Conservation (phyloP, 495 filamentous ascomycete species). For the Penicillium canescens region DNA sequence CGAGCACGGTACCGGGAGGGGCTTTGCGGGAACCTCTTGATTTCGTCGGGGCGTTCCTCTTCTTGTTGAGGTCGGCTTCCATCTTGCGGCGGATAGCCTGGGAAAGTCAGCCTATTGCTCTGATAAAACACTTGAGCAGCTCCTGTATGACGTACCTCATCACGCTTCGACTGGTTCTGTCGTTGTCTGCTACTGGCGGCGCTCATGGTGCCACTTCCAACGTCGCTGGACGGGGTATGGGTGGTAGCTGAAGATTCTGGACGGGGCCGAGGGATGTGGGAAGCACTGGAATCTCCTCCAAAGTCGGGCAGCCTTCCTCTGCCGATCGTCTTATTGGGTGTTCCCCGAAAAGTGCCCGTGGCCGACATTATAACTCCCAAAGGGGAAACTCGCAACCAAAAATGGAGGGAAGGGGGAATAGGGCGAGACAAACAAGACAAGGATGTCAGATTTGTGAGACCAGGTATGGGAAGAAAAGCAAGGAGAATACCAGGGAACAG, state of each 20-base stretch:
- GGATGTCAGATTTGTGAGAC: slow-evolving; percentile 17
- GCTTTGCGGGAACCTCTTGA: slow-evolving; percentile 87
- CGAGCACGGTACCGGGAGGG: slow-evolving; percentile 91
- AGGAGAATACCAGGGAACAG: slow-evolving; percentile 15
- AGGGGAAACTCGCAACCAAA: slow-evolving; percentile 22
- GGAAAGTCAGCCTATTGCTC: slow-evolving; percentile 3
- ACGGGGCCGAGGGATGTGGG: slow-evolving; percentile 82
- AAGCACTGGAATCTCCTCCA: slow-evolving; percentile 61
- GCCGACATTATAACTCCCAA: slow-evolving; percentile 54
- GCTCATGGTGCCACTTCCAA: slow-evolving; percentile 59
- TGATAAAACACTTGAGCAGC: background rate
- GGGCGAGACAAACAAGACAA: slow-evolving; percentile 18
- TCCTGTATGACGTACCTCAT: slow-evolving; percentile 73
- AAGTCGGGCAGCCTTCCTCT: slow-evolving; percentile 70
- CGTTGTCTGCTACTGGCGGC: slow-evolving; percentile 78
- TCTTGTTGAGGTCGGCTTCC: slow-evolving; percentile 97
- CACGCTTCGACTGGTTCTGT: slow-evolving; percentile 92
- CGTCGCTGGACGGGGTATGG: slow-evolving; percentile 59
- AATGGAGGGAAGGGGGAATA: slow-evolving; percentile 9
- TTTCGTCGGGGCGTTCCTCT: slow-evolving; percentile 75
- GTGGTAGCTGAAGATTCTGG: slow-evolving; percentile 59
- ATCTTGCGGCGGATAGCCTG: slow-evolving; percentile 96
- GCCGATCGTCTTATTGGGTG: slow-evolving; percentile 49
- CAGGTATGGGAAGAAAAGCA: slow-evolving; percentile 17
- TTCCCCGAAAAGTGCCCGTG: slow-evolving; percentile 52